Conservation (phyloP, 257 asterid genomes). For the Agastache rugosa region DNA sequence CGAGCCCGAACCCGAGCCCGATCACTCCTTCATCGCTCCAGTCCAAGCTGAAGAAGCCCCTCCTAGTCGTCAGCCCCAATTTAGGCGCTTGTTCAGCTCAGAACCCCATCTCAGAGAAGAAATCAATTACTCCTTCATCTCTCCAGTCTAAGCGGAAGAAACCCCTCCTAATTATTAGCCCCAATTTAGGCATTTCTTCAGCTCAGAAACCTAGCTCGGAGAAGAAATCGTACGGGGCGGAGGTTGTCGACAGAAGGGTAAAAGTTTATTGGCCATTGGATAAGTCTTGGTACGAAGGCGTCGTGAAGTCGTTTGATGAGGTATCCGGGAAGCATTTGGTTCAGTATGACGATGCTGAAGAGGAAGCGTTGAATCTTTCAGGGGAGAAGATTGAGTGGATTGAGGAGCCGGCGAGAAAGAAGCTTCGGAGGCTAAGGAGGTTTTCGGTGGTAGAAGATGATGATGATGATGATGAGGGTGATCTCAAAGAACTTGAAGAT, state of each 20-base stretch:
- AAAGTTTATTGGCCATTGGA: conserved; percentile 89
- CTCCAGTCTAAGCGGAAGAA: conserved; percentile 52
- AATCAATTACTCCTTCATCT: conserved; percentile 52
- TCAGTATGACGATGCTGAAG: conserved; percentile 83
- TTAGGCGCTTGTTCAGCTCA: conserved; percentile 39
- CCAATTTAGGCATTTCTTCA: conserved; percentile 42
- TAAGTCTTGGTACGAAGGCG: conserved; percentile 81
- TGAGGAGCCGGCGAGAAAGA: conserved; percentile 52
- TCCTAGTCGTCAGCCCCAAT: conserved; percentile 53
- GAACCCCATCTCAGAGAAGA: conserved; percentile 39
- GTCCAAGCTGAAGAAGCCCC: conserved; percentile 55
- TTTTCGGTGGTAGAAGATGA: conserved; percentile 58
- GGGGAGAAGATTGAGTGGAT: conserved; percentile 75
- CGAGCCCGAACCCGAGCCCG: conserved; percentile 40
- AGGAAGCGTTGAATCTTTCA: conserved; percentile 64
- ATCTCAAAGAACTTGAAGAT: conserved; percentile 45
- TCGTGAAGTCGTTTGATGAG: conserved; percentile 68
- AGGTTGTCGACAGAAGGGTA: conserved; percentile 63
- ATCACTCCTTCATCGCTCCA: conserved; percentile 55
- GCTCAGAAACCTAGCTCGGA: conserved; percentile 37
- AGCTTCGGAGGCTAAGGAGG: conserved; percentile 66
- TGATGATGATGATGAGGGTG: conserved; percentile 46
- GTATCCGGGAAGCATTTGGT: conserved; percentile 80
- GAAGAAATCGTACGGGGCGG: conserved; percentile 51
- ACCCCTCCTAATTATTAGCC: conserved; percentile 55